A percentile compares a stretch with the other conserved stretches of the same genome.
Evolutionary conservation across 305 asterid species (phyloP).

Genomic region (Fraxinus sp.): DNA sequence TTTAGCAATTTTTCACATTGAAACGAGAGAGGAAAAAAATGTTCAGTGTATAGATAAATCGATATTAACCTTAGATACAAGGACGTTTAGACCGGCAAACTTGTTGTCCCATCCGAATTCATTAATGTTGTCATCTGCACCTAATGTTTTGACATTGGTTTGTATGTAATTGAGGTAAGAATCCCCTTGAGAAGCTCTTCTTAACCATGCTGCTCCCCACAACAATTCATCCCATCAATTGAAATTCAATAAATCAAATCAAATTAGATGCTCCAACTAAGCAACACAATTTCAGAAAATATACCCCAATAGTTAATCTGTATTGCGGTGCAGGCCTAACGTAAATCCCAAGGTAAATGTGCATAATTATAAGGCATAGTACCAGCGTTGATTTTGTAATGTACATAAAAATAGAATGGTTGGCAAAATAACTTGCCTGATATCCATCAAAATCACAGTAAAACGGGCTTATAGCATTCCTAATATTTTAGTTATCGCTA

Average conservation of each 20-base stretch:
- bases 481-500: neutral
- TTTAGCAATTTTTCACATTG: neutral
- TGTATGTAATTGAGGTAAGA: constrained; percentile 29
- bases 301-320: neutral
- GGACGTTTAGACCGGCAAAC: constrained; percentile 35
- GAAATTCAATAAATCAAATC: neutral
- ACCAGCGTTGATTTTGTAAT: neutral
- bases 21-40: neutral
- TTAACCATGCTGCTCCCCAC: constrained; percentile 33
- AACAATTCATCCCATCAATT: constrained; percentile 26
- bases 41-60: neutral
- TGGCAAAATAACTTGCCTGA: neutral
- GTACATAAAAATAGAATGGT: neutral
- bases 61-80: constrained; percentile 24
- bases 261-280: neutral
- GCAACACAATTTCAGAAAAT: neutral
- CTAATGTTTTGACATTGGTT: constrained; percentile 26
- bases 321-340: neutral
- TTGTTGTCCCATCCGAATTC: constrained; percentile 36
- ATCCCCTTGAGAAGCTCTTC: constrained; percentile 26
- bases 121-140: constrained; percentile 26
- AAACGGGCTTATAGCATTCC: neutral
- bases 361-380: neutral
- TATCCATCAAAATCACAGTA: constrained; percentile 9
- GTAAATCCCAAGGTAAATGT: neutral